These are phyloP conservation scores for Stramenopiles sp. DNA, from an alignment of 352 stramenopile species.

Conservation along the genomic window DNA sequence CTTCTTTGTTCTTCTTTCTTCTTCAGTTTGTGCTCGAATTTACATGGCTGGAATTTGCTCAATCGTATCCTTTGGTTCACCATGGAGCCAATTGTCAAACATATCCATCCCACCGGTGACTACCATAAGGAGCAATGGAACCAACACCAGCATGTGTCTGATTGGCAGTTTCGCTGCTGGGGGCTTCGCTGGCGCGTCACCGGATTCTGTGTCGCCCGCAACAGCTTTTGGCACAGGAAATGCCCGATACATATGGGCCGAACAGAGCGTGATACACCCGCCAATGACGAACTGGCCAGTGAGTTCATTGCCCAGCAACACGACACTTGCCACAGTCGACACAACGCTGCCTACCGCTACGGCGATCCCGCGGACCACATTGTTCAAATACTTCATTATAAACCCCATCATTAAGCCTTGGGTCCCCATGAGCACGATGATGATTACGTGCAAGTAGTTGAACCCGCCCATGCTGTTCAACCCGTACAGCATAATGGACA, in stretches of 20 bases:
- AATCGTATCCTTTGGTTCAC: no score
- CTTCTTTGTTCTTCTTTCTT: no score
- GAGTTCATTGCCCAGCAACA: not conserved
- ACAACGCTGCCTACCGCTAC: not conserved
- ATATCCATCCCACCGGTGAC: no score
- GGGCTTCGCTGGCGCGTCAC: not conserved
- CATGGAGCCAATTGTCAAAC: no score
- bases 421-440: not conserved
- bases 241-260: not conserved
- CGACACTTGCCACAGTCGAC: not conserved
- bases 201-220: not conserved
- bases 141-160: not conserved
- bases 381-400: not conserved
- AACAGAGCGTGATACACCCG: not conserved
- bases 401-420: not conserved
- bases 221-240: not conserved
- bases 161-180: not conserved
- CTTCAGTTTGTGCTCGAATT: no score
- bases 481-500: not conserved
- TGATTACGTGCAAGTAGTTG: not conserved
- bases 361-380: not conserved
- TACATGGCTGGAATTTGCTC: no score
- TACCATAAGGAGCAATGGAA: not conserved
- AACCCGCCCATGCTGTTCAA: not conserved
- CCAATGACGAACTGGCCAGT: not conserved